Evolutionary conservation across 202 grass and related monocot species (phyloP).

Genomic region (Dendrocalamus latiflorus): DNA sequence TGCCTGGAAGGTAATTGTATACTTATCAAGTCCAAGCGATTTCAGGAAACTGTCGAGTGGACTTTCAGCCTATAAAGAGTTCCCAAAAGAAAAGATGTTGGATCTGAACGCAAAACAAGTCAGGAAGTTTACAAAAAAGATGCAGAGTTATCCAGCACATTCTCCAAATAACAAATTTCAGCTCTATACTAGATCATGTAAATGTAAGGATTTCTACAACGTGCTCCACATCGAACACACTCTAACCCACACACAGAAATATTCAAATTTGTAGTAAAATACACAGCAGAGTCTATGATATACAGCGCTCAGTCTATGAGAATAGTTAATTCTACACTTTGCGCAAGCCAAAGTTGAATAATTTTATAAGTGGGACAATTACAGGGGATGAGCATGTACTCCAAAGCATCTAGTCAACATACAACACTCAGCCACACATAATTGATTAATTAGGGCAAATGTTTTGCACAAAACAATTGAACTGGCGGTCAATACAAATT

Average conservation of each 20-base stretch:
- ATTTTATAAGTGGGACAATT: background rate
- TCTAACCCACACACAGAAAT: background rate
- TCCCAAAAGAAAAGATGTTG: conserved; percentile 22
- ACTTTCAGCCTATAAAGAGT: conserved; percentile 52
- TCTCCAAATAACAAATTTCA: conserved; percentile 21
- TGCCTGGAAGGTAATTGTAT: conserved; percentile 81
- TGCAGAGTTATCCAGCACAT: background rate
- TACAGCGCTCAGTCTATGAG: background rate
- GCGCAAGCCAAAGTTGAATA: background rate
- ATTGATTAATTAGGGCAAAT: background rate
- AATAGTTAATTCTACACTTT: background rate
- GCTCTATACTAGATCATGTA: background rate
- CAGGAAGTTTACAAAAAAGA: background rate
- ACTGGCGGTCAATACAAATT: background rate
- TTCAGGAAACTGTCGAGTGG: conserved; percentile 78
- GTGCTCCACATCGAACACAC: background rate
- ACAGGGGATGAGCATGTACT: background rate
- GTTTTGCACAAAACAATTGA: background rate
- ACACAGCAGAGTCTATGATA: background rate
- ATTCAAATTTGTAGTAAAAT: background rate
- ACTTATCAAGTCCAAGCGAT: conserved; percentile 91
- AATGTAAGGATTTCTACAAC: background rate
- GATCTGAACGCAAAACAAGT: background rate
- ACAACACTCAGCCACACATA: no score
- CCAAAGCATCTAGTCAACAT: background rate